Base-by-base conservation (phyloP, 2,329 filamentous ascomycete species). In the Rutstroemia sp. region DNA sequence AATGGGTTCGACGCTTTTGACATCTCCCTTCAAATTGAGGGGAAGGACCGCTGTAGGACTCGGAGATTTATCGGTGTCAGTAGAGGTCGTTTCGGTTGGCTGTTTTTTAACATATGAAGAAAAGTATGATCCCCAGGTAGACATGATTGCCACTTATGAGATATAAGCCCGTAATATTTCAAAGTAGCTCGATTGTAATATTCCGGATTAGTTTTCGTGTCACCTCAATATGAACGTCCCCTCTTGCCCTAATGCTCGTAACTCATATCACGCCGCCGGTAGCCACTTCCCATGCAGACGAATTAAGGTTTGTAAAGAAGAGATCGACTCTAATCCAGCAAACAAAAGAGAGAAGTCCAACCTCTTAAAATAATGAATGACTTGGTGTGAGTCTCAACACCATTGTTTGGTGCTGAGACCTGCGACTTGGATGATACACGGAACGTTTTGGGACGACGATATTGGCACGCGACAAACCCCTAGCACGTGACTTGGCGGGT, bases 61-160 rank as follows among this genome's bases (percentile, higher is more conserved):
- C 34, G 30, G 7, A 10, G 38, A 19, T 45, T 34, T 52, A 10
- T 52, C 48, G 38, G 23, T 40, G 9, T 56, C 46, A 45, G 56
- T 7, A 36, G 19, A 4, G 1, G 50, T 25, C 10, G 4, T 30
- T 5, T 48, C 58, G 9, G 59, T 52, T 39, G 17, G 39, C 19
- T 51, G 53, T 46, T 59, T 60, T 55, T 61, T 62, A n/a, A 61
- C 58, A 51, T 59, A 61, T 5, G 56, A 60, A 17, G 48, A 30
- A 19, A 63, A 61, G 47, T 63, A 63, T 17, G 59, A 27, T 14
- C 61, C 61, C 61, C 61, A 63, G 25, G 61, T 62, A 44, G 30
- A 34, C 30, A 34, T 34, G 30, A 34, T 34, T 34, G 61, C 56
- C 60, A 62, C 60, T 25, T 16, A 6, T 23, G 17, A 25, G 2